phyloP scores from a whole-genome alignment of 495 filamentous ascomycete genomes.

The Neurospora sp. region DNA sequence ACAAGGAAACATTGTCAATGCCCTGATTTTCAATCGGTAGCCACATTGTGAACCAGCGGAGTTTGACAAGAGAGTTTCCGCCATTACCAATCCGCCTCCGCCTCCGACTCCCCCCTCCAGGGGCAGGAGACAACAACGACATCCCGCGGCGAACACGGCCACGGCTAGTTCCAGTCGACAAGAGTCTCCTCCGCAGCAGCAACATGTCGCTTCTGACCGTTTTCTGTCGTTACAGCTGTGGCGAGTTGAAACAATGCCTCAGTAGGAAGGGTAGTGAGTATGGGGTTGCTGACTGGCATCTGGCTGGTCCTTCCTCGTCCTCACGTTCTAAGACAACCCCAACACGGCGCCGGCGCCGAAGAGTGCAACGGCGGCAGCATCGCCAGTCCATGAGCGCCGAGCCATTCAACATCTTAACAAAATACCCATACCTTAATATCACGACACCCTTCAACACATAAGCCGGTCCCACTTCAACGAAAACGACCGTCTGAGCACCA shows the following conservation, averaged over 20 bases:
- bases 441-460: not conserved
- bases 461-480: too few relatives aligned
- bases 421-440: not conserved
- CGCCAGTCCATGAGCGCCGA: not conserved
- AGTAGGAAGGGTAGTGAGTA: not conserved
- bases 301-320: not conserved
- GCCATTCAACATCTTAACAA: too few relatives aligned
- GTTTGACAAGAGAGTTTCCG: not conserved
- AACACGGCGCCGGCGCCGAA: not conserved
- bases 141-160: not conserved
- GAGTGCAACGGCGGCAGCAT: not conserved
- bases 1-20: slow-evolving; percentile 68
- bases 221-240: not conserved
- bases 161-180: not conserved
- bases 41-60: slow-evolving; percentile 4
- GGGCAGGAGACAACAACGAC: not conserved
- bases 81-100: not conserved
- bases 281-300: not conserved
- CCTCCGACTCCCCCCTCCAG: not conserved
- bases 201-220: not conserved
- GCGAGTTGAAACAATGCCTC: not conserved
- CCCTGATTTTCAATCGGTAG: slow-evolving; percentile 55
- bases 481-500: too few relatives aligned
- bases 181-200: not conserved
- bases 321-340: not conserved